These are phyloP conservation scores for Rubroboletus satanas DNA, from an alignment of 768 basidiomycete species.

Conservation along the genomic window DNA sequence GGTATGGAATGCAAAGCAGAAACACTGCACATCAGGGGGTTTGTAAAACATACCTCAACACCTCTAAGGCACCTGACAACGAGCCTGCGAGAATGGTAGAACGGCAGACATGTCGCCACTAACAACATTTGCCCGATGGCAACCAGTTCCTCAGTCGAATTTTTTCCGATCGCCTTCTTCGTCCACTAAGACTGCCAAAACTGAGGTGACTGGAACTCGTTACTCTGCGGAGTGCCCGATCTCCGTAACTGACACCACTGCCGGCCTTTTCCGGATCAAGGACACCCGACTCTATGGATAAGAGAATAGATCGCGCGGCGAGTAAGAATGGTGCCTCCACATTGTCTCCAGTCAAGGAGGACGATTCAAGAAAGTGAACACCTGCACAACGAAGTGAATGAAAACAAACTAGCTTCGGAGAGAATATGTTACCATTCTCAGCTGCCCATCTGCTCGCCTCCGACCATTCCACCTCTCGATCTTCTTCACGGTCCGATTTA, in stretches of 20 bases:
- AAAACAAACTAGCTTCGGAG: slow-evolving; percentile 1
- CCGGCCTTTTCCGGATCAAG: slow-evolving; percentile 94
- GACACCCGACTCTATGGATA: slow-evolving; percentile 85
- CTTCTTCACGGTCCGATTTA: slow-evolving; percentile 92
- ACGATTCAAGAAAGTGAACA: slow-evolving; percentile 90
- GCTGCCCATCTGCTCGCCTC: slow-evolving; percentile 96
- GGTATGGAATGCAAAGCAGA: slow-evolving; percentile 25
- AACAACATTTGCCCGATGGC: slow-evolving; percentile 66
- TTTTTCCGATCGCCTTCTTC: slow-evolving; percentile 55
- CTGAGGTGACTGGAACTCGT: slow-evolving; percentile 88
- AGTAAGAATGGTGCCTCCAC: slow-evolving; percentile 90
- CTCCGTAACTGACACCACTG: slow-evolving; percentile 95
- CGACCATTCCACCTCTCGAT: slow-evolving; percentile 91
- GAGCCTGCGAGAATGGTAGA: not conserved
- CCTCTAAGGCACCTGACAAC: not conserved
- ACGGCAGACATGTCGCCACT: slow-evolving; percentile 16
- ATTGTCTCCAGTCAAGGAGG: slow-evolving; percentile 89
- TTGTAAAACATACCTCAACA: slow-evolving; percentile 17
- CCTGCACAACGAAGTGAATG: slow-evolving; percentile 43
- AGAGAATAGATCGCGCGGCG: slow-evolving; percentile 81
- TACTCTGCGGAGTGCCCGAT: slow-evolving; percentile 85
- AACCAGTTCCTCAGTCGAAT: slow-evolving; percentile 60
- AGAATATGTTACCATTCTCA: slow-evolving; percentile 66
- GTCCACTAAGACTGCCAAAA: slow-evolving; percentile 77
- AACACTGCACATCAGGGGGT: slow-evolving; percentile 4